These are phyloP conservation scores for Colletotrichum chlorophyti DNA, from an alignment of 2,329 filamentous ascomycete genomes.

Conservation along the genomic window DNA sequence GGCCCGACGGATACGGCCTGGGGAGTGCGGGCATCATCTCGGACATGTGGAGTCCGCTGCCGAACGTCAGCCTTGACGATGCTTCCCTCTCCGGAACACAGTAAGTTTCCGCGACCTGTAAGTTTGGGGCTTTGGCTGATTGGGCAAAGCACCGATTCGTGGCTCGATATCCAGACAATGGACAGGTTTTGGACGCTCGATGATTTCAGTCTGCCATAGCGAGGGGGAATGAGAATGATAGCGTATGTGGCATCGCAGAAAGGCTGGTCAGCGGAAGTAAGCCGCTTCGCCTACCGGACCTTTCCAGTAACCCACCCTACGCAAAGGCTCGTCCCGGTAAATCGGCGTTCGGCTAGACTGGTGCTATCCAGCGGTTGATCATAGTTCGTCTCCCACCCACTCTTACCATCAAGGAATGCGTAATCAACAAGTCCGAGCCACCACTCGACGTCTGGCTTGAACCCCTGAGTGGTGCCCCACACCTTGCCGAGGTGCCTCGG, in stretches of 20 bases:
- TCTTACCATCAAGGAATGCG: too few species aligned
- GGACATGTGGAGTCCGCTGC: conserved; percentile 15
- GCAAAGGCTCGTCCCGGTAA: too few species aligned
- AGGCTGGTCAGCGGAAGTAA: too few species aligned
- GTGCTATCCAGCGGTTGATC: too few species aligned
- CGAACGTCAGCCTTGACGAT: not conserved
- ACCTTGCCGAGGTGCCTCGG: conserved; percentile 21
- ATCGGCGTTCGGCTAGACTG: too few species aligned
- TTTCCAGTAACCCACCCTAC: too few species aligned
- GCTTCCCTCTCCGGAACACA: conserved; percentile 9
- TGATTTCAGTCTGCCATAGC: not conserved
- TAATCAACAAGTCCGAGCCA: not conserved
- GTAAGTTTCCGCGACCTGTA: too few species aligned
- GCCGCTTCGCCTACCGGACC: too few species aligned
- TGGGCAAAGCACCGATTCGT: conserved; percentile 17
- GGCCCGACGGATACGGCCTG: conserved; percentile 8
- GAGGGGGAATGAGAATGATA: too few species aligned
- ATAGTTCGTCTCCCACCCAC: too few species aligned
- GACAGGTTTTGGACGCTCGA: conserved; percentile 6
- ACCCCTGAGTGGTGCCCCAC: conserved; percentile 1
- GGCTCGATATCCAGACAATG: conserved; percentile 15
- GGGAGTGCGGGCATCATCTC: conserved; percentile 7
- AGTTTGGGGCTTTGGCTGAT: too few species aligned
- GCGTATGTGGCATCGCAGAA: too few species aligned
- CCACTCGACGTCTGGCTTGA: not conserved